These are phyloP conservation scores for Trametes pubescens DNA, from an alignment of 1,284 basidiomycete genomes.

Conservation along the genomic window DNA sequence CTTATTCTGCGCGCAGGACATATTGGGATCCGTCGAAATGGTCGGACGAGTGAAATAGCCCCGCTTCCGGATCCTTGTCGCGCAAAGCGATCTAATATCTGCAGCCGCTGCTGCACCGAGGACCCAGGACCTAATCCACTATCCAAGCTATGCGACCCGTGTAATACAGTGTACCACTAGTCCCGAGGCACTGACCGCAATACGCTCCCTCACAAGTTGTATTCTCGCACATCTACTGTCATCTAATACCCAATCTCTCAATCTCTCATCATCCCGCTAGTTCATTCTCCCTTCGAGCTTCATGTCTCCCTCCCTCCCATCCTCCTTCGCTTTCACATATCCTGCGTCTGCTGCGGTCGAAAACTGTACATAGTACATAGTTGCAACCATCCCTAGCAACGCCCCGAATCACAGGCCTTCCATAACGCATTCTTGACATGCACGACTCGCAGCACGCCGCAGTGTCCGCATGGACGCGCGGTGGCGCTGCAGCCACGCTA, in stretches of 20 bases:
- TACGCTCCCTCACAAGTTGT: background rate
- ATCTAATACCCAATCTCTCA: background rate
- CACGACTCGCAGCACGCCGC: background rate
- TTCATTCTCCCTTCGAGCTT: too few relatives aligned
- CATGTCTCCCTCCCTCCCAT: too few relatives aligned
- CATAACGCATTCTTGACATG: background rate
- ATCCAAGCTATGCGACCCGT: background rate
- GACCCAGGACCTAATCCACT: conserved; percentile 6
- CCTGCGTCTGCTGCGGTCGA: too few relatives aligned
- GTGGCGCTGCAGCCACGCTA: too few relatives aligned
- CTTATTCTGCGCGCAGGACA: conserved; percentile 10
- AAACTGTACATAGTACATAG: too few relatives aligned
- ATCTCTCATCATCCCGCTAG: background rate
- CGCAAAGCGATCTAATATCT: background rate
- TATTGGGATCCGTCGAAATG: conserved; percentile 26
- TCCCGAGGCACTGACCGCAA: background rate
- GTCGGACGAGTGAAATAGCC: conserved; percentile 3
- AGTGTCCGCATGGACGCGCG: too few relatives aligned
- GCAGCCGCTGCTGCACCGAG: conserved; percentile 14
- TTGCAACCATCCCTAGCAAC: too few relatives aligned
- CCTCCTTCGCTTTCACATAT: too few relatives aligned
- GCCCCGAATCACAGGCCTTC: too few relatives aligned
- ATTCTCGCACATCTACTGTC: background rate
- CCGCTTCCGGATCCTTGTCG: background rate
- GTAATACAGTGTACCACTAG: conserved; percentile 8